These are phyloP conservation scores for Primulina huaijiensis DNA, from an alignment of 257 asterid species.

Conservation along the genomic window DNA sequence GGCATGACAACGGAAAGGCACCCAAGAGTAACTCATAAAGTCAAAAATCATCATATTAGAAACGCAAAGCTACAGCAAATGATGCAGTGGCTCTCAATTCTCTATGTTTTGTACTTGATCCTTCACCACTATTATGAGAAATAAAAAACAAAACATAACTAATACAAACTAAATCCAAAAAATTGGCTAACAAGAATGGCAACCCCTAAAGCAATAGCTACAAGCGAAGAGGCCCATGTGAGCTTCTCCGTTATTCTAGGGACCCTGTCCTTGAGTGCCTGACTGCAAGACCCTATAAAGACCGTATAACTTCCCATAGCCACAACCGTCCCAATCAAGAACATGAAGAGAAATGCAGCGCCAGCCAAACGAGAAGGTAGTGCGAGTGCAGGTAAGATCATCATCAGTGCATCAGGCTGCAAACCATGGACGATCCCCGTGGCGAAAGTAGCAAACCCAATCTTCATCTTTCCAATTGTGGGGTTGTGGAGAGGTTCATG, in stretches of 20 bases:
- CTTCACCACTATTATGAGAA: background rate
- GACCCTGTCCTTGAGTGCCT: constrained; percentile 80
- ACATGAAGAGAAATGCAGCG: constrained; percentile 81
- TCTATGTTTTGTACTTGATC: background rate
- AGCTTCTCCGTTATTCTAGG: constrained; percentile 95
- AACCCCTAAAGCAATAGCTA: constrained; percentile 80
- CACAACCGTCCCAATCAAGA: constrained; percentile 82
- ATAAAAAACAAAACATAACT: too few relatives aligned
- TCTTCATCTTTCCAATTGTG: constrained; percentile 57
- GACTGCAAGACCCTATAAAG: constrained; percentile 84
- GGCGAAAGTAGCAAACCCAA: constrained; percentile 95
- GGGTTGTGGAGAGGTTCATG: constrained; percentile 49
- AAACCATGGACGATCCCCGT: constrained; percentile 93
- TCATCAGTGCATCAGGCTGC: constrained; percentile 94
- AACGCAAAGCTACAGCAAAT: background rate
- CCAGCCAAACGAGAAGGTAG: constrained; percentile 95
- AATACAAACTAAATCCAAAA: constrained; percentile 82
- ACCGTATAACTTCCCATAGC: constrained; percentile 99
- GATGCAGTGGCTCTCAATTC: background rate
- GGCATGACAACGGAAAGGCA: background rate
- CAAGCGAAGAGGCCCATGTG: constrained; percentile 86
- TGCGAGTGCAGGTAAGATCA: constrained; percentile 91
- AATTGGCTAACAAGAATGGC: constrained; percentile 72
- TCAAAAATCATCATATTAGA: background rate
- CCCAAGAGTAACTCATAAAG: background rate